Evolutionary conservation across 345 rosid genomes (phyloP), one percentile per base, ranked within the genome.

Genomic region (Gossypium turneri): DNA sequence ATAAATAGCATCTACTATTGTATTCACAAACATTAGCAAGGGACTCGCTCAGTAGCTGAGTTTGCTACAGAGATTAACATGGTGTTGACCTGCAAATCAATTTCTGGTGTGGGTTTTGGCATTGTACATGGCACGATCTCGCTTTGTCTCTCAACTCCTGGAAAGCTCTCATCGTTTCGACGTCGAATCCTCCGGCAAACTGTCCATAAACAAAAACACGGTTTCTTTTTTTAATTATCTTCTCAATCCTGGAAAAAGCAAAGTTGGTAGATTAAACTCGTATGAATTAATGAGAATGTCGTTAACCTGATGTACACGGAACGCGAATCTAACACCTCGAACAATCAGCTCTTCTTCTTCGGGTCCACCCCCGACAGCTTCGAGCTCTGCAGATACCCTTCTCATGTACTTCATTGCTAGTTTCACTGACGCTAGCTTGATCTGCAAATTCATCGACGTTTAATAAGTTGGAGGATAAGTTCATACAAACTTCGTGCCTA

Each of bases 131-230:
- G 76, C 98, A 91, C 13, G 87, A 87, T 78, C 92, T 83, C 1
- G 94, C 98, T 80, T 91, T 95, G 72, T 95, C 98, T 80, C 98
- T 89, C 82, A 95, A 77, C 85, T 95, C 97, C 77, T 93, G 88
- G 73, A 95, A 95, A 22, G 97, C 99, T 77, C 83, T 89, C 99
- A 95, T 95, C 3, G 96, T 95, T 77, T 91, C 99, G 52, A 75
- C 94, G 25, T 95, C 98, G 60, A 95, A 95, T 44, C 99, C 99
- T 75, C 99, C 99, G 0, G 98, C 99, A 71, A 95, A 91, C 99
- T 93, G 84, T 27, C 59, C 57, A 71, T 7, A 16, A 15, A 58
- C 41, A 19, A 15, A 34, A 34, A 5, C 1, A 34, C 41, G 7
- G 41, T 34, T 34, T 34, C 17, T 16, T 38, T 45, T 45, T 45